These are phyloP conservation scores for Papiliotrema flavescens DNA, from an alignment of 1,284 basidiomycete species.

Conservation along the genomic window DNA sequence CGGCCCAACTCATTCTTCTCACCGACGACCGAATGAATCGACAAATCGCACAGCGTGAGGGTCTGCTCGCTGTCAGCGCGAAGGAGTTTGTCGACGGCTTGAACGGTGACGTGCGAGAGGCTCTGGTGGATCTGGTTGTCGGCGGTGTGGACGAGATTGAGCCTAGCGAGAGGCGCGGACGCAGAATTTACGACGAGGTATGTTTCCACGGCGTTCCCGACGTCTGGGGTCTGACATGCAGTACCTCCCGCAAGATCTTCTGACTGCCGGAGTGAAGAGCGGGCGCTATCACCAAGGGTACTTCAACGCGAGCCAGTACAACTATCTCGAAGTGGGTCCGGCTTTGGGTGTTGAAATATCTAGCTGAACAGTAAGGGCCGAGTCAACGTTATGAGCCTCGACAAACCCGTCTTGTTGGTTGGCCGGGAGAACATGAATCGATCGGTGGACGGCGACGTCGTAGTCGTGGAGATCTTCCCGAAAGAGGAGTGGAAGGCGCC, in stretches of 20 bases:
- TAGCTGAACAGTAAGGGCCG: conserved; percentile 59
- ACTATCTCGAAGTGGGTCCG: conserved; percentile 76
- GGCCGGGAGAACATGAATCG: conserved; percentile 95
- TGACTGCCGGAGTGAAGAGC: conserved; percentile 79
- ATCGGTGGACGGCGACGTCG: conserved; percentile 88
- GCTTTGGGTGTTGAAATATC: too few species aligned
- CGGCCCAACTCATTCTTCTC: conserved; percentile 70
- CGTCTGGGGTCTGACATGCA: too few species aligned
- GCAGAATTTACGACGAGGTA: conserved; percentile 74
- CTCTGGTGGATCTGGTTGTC: conserved; percentile 75
- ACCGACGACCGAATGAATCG: conserved; percentile 88
- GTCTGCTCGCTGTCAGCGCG: conserved; percentile 63
- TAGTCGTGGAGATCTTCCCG: conserved; percentile 84
- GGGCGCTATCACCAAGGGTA: conserved; percentile 85
- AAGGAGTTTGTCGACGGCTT: conserved; percentile 74
- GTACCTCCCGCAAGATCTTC: conserved; percentile 72
- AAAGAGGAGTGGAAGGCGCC: conserved; percentile 91
- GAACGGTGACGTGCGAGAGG: conserved; percentile 53
- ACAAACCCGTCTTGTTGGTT: conserved; percentile 76
- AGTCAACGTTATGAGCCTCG: conserved; percentile 68
- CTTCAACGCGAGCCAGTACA: conserved; percentile 94
- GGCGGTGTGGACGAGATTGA: conserved; percentile 57
- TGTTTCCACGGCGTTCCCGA: too few species aligned
- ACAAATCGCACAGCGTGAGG: conserved; percentile 66
- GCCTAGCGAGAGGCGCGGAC: conserved; percentile 47